Conservation (phyloP, 441 rosid species). For the Geranium incanum region DNA sequence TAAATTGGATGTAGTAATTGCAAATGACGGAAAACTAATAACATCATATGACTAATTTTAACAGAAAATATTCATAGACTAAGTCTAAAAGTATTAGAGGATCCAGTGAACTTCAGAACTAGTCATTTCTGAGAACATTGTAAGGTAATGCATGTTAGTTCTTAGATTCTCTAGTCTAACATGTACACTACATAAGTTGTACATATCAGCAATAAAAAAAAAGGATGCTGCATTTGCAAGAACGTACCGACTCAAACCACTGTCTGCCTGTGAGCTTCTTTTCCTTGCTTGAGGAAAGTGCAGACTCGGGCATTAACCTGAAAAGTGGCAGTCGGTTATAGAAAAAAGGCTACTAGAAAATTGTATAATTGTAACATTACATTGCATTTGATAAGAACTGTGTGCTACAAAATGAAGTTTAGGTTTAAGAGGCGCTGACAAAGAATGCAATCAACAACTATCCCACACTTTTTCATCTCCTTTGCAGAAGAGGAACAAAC, state of each 20-base stretch:
- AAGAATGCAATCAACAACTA: background rate
- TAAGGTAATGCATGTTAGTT: background rate
- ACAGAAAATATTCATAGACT: background rate
- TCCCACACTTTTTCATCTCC: background rate
- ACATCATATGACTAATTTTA: background rate
- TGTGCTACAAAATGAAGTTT: background rate
- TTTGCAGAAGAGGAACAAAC: background rate
- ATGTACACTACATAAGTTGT: background rate
- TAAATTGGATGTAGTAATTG: background rate
- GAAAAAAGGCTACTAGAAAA: background rate
- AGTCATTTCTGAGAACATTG: background rate
- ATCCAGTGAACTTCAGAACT: background rate
- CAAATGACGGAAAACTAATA: background rate
- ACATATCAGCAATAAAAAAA: background rate
- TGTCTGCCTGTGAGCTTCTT: conserved; percentile 87
- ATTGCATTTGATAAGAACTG: background rate
- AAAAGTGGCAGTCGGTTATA: conserved; percentile 17
- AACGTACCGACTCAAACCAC: conserved; percentile 93
- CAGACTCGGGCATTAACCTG: conserved; percentile 94
- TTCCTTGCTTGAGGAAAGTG: conserved; percentile 63
- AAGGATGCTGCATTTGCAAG: conserved; percentile 18
- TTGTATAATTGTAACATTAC: background rate
- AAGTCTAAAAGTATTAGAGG: background rate
- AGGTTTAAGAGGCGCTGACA: background rate
- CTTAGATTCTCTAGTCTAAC: background rate